Base-by-base conservation (phyloP, 1,139 yeast species). In the Zygosaccharomyces sapae region DNA sequence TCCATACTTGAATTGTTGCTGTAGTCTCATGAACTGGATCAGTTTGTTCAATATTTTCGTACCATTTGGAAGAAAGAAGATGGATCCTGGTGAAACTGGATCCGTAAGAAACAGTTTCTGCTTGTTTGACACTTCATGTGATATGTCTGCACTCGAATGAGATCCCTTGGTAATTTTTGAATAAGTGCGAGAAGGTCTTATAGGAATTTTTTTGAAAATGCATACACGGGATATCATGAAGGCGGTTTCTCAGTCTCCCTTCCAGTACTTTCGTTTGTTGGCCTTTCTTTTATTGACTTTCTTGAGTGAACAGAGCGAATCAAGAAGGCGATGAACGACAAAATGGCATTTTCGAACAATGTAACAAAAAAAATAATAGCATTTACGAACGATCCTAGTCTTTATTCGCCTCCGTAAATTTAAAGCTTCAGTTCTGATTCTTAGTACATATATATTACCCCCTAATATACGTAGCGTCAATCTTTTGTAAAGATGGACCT, bases 1-100 rank as follows among this genome's bases (percentile, higher is more conserved):
- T 0, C 96, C 96, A 57, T 85, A 86, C 55, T 79, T 79, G 37
- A 80, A 75, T 60, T 89, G 95, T 55, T 75, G 72, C 56, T 84
- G 96, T 45, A 81, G 71, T 64, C 86, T 86, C 95, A 90, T 89
- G 67, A 88, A 88, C 45, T 75, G 77, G 6, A 88, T 72, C 51
- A 90, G 70, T 58, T 80, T 83, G 67, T 88, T 89, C 72, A 89
- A 86, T 43, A 90, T 77, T 43, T 94, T 73, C 2, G 97, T 81
- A 2, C 97, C 97, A 65, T 88, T 92, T 2, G 97, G 97, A 29
- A 90, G 72, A 61, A 90, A 89, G 72, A 90, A 90, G 3, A 85
- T 76, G 1, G 92, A 83, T 0, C 97, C 97, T 0, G 97, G 97
- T 0, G 96, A 83, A 12, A 79, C 67, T 8, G 83, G 77, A 64